Conservation (phyloP, 495 filamentous ascomycete genomes). For the Hamigera avellanea region DNA sequence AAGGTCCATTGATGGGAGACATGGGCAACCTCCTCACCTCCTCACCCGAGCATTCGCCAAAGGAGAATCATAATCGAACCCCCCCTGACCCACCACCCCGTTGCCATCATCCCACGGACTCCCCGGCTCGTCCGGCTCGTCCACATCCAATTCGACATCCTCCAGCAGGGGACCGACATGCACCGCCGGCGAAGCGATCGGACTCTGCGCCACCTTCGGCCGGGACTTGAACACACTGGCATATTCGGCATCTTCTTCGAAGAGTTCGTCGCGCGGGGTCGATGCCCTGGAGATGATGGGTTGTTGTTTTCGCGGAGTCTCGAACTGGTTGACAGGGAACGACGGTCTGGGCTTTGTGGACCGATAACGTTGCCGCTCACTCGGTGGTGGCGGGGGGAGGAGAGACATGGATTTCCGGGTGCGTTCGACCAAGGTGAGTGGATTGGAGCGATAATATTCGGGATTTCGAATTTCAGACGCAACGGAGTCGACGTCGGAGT, state of each 20-base stretch:
- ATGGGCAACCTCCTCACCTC: conserved; percentile 1
- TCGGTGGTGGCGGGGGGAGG: conserved; percentile 25
- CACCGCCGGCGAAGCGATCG: conserved; percentile 47
- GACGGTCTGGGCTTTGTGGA: conserved; percentile 34
- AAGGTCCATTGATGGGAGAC: too few relatives aligned
- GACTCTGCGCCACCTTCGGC: conserved; percentile 67
- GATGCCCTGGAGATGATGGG: conserved; percentile 22
- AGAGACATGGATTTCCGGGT: conserved; percentile 75
- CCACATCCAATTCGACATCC: conserved; percentile 21
- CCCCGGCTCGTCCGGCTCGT: conserved; percentile 3
- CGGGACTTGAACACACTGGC: conserved; percentile 78
- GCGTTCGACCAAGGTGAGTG: conserved; percentile 48
- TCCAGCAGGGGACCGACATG: conserved; percentile 22
- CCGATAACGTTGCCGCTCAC: conserved; percentile 9
- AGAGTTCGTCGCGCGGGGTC: conserved; percentile 47
- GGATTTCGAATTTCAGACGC: conserved; percentile 7
- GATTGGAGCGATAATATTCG: conserved; percentile 19
- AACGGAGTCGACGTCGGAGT: conserved; percentile 11
- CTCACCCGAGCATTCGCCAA: background rate
- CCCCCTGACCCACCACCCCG: too few relatives aligned
- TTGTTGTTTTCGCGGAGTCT: conserved; percentile 35
- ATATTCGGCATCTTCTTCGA: conserved; percentile 62
- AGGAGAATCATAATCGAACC: background rate
- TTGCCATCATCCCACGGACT: background rate
- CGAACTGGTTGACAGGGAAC: conserved; percentile 51